These are phyloP conservation scores for Atkinsonella texensis DNA, from an alignment of 2,329 filamentous ascomycete species.

Conservation along the genomic window DNA sequence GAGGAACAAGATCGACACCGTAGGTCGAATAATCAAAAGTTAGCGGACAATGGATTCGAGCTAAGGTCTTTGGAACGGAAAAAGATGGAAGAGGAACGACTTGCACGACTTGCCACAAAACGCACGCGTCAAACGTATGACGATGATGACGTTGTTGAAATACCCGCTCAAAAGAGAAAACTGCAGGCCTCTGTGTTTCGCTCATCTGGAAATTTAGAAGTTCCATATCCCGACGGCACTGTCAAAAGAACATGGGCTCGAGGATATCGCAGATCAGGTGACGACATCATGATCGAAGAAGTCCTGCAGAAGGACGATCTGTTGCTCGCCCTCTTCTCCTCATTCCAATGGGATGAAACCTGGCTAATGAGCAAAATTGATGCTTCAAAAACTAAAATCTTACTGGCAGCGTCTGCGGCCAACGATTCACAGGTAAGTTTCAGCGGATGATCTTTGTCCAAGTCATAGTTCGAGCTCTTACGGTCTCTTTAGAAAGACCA, in stretches of 20 bases:
- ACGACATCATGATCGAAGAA: conserved; percentile 83
- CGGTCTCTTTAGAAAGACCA: conserved; percentile 25
- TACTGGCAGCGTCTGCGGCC: conserved; percentile 45
- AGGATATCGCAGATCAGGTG: conserved; percentile 44
- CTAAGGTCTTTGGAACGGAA: conserved; percentile 56
- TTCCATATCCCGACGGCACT: conserved; percentile 43
- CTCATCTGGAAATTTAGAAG: neutral
- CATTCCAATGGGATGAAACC: conserved; percentile 73
- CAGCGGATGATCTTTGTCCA: neutral
- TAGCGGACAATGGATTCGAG: conserved; percentile 15
- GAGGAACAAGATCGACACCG: neutral
- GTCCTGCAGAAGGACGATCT: conserved; percentile 63
- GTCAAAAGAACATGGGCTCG: conserved; percentile 74
- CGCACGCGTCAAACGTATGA: conserved; percentile 19
- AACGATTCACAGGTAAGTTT: conserved; percentile 37
- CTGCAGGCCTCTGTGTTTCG: conserved; percentile 8
- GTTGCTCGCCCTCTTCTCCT: conserved; percentile 68
- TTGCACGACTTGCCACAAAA: conserved; percentile 55
- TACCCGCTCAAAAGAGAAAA: conserved; percentile 16
- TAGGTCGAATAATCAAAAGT: neutral
- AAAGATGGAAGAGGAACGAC: conserved; percentile 74
- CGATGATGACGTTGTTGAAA: conserved; percentile 17
- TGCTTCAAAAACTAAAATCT: conserved; percentile 44
- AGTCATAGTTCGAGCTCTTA: conserved; percentile 8
- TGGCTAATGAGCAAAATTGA: conserved; percentile 69